These are phyloP conservation scores for Ogataea ganodermae DNA, from an alignment of 805 yeast species.

Conservation along the genomic window DNA sequence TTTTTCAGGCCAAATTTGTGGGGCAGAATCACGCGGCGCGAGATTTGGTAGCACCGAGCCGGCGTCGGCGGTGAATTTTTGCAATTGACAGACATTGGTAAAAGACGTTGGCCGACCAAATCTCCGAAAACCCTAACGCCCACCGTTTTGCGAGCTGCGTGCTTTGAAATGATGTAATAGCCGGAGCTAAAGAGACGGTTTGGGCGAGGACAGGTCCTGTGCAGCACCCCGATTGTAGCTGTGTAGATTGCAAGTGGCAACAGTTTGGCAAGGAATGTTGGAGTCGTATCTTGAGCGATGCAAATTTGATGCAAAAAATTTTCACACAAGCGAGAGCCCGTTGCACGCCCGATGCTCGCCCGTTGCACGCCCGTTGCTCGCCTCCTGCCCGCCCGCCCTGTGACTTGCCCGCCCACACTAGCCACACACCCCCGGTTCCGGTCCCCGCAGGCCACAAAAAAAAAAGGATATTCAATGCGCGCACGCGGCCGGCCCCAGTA, in stretches of 20 bases:
- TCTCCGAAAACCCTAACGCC: conserved; percentile 7
- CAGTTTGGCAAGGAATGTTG: no score
- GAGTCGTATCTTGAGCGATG: no score
- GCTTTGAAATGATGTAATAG: neutral
- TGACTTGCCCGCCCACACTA: no score
- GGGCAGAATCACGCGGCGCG: neutral
- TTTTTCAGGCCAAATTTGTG: no score
- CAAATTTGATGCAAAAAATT: no score
- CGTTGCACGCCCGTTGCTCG: no score
- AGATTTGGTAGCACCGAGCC: neutral
- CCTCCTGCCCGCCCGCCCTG: neutral
- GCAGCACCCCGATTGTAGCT: no score
- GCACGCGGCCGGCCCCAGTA: neutral
- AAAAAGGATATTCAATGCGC: neutral
- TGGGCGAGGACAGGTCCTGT: no score
- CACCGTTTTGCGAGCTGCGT: neutral
- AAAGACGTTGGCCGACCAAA: conserved; percentile 1
- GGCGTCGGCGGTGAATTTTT: neutral
- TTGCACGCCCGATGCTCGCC: no score
- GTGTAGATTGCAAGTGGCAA: no score
- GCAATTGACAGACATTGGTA: no score
- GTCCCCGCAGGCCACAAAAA: neutral
- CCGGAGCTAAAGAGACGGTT: neutral
- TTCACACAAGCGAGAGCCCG: no score
- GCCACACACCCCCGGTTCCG: neutral